These are phyloP conservation scores for Huntiella moniliformis DNA, from an alignment of 2,329 filamentous ascomycete species.

Conservation along the genomic window DNA sequence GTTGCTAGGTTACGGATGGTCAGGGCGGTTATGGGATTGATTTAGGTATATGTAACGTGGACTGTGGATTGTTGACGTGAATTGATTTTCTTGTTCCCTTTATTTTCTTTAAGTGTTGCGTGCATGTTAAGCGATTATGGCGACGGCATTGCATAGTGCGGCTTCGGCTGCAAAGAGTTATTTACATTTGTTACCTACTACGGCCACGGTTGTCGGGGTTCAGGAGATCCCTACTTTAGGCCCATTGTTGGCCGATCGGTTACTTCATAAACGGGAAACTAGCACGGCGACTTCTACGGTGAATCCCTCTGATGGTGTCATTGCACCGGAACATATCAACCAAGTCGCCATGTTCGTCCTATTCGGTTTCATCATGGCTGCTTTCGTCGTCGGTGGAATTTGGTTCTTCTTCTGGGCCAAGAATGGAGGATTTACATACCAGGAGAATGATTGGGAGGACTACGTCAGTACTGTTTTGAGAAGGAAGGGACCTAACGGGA, in stretches of 20 bases:
- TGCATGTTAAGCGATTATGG: constrained; percentile 12
- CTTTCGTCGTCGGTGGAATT: constrained; percentile 55
- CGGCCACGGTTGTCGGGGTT: constrained; percentile 3
- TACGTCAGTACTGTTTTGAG: constrained; percentile 91
- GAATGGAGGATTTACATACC: constrained; percentile 84
- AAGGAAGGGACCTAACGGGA: constrained; percentile 76
- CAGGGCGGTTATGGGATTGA: no score
- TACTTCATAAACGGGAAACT: constrained; percentile 25
- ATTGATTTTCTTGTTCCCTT: neutral
- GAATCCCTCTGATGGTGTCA: constrained; percentile 28
- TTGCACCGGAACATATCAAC: constrained; percentile 38
- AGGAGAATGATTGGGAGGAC: constrained; percentile 82
- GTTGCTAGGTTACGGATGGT: neutral
- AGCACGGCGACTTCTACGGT: constrained; percentile 16
- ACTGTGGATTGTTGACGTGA: neutral
- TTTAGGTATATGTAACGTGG: neutral
- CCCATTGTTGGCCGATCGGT: constrained; percentile 24
- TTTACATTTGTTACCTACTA: constrained; percentile 12
- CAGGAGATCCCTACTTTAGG: constrained; percentile 14
- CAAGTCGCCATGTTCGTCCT: constrained; percentile 62
- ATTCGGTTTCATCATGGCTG: constrained; percentile 66
- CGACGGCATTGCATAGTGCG: neutral
- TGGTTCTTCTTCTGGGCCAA: constrained; percentile 99
- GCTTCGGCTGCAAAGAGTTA: constrained; percentile 1
- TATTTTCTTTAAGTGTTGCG: constrained; percentile 8